Evolutionary conservation across 2,329 filamentous ascomycete species (phyloP), one percentile per base, ranked within the genome.

Genomic region (Xylaria sp.): DNA sequence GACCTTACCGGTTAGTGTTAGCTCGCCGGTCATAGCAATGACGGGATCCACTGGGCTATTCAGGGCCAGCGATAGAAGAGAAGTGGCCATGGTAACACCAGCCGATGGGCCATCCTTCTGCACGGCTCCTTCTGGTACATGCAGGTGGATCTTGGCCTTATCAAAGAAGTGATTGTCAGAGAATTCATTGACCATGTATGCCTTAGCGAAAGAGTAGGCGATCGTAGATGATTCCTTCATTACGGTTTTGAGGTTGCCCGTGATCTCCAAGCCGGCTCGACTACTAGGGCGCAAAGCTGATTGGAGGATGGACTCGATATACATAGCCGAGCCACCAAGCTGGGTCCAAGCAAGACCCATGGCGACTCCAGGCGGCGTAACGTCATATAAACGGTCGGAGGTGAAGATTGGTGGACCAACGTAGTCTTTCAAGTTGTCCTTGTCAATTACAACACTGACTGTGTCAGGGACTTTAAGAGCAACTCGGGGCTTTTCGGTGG

Each of bases 301-400:
- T 79, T 99, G 94, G 60, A 99, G 84, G 70, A 99, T 98, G 1
- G 94, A 97, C 82, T 99, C 96, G 66, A 99, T 93, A 81, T 99
- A 99, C 79, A 99, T 90, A 60, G 96, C 96, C 4, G 96, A 93
- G 68, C 96, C 96, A 69, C 96, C 96, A 88, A 99, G 93, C 77
- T 94, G 93, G 7, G 97, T 99, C 96, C 96, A 99, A 7, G 96
- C 96, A 61, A 99, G 88, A 72, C 96, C 96, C 96, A 99, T 98
- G 24, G 94, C 93, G 17, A 99, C 96, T 81, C 96, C 96, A 1
- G 96, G 89, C 3, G 97, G 96, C 67, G 94, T 97, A 56, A 90
- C 89, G 75, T 99, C 96, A 84, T 98, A 99, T 14, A 99, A 86
- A 63, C 97, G 90, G 80, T 99, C 96, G 4, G 96, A 93, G 0